Evolutionary conservation across 2,329 filamentous ascomycete species (phyloP).

Genomic region (Teratosphaeria pseudoeucalypti): DNA sequence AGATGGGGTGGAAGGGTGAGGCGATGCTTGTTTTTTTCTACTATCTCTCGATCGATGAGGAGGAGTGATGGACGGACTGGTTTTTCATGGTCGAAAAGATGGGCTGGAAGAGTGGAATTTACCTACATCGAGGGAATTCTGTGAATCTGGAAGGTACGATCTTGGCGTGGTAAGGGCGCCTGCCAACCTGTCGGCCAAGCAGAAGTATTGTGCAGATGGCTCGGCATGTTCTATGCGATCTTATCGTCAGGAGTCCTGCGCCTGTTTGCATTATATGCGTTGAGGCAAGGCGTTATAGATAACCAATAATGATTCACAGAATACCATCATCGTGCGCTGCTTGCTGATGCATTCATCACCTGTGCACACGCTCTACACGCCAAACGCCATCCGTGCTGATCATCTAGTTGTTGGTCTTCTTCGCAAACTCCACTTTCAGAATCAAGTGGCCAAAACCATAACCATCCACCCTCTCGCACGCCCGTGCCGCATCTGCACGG

Average conservation of each 20-base stretch:
- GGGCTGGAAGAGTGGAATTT: neutral
- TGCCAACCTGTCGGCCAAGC: too few species aligned
- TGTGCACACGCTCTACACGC: neutral
- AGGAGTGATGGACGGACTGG: neutral
- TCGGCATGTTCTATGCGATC: too few species aligned
- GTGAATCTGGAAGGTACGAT: neutral
- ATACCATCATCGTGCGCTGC: neutral
- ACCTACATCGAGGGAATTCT: too few species aligned
- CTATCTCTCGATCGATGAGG: neutral
- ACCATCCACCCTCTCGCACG: slow-evolving; percentile 96
- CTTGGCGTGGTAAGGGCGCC: neutral
- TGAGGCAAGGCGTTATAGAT: neutral
- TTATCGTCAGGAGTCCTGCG: too few species aligned
- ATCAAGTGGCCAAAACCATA: slow-evolving; percentile 83
- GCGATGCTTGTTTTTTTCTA: neutral
- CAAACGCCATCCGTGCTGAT: neutral
- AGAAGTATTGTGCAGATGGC: too few species aligned
- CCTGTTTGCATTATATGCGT: neutral
- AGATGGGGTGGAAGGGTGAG: neutral
- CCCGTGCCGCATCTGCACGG: slow-evolving; percentile 76
- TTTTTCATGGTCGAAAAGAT: neutral
- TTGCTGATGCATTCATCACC: neutral
- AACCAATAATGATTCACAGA: neutral
- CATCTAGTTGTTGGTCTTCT: slow-evolving; percentile 34
- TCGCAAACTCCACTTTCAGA: slow-evolving; percentile 77